phyloP scores from a whole-genome alignment of 768 basidiomycete species.

The Mycena epipterygia region DNA sequence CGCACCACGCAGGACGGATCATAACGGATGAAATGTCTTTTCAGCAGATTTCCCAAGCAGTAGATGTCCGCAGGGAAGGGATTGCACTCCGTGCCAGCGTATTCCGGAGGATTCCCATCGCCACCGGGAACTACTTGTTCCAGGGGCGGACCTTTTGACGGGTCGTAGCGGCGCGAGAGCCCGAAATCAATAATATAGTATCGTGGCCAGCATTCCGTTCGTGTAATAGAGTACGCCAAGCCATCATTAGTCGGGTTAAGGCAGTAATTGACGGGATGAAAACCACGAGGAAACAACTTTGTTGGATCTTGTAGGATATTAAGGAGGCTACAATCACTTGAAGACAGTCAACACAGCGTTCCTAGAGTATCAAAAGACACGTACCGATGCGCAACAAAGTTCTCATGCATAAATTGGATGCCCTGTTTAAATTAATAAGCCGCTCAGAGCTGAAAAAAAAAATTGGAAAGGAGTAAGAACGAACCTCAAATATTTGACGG shows the following conservation, averaged over 20 bases:
- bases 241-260: slow-evolving; percentile 24
- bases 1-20: slow-evolving; percentile 12
- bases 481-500: slow-evolving; percentile 47
- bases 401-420: slow-evolving; percentile 41
- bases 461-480: background rate
- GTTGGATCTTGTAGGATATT: slow-evolving; percentile 42
- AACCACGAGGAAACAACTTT: slow-evolving; percentile 36
- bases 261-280: slow-evolving; percentile 34
- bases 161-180: slow-evolving; percentile 33
- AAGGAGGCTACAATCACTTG: slow-evolving; percentile 31
- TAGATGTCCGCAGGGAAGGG: slow-evolving; percentile 52
- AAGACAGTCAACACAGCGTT: background rate
- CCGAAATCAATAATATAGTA: slow-evolving; percentile 42
- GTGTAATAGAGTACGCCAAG: slow-evolving; percentile 29
- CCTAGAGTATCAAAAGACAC: background rate
- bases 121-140: slow-evolving; percentile 22
- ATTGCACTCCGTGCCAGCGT: slow-evolving; percentile 38
- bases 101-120: slow-evolving; percentile 46
- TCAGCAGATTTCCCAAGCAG: slow-evolving; percentile 47
- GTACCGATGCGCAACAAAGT: slow-evolving; percentile 41
- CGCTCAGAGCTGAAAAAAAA: background rate
- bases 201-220: slow-evolving; percentile 36
- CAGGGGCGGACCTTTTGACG: slow-evolving; percentile 32
- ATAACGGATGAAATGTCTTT: slow-evolving; percentile 39
- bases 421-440: slow-evolving; percentile 27